Evolutionary conservation across 257 asterid species (phyloP).

Genomic region (Penstemon eatonii): DNA sequence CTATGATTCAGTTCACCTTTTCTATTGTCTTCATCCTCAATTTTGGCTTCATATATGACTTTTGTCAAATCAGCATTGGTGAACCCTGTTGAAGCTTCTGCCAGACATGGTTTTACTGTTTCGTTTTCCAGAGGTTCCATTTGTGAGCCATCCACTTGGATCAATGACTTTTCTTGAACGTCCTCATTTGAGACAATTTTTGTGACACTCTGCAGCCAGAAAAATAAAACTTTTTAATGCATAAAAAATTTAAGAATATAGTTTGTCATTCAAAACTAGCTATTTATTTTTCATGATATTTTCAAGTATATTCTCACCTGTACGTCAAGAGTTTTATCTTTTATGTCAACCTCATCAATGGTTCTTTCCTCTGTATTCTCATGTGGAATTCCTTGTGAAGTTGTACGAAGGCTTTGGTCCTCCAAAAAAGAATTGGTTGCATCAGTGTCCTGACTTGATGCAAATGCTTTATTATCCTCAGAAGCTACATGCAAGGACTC

Average conservation of each 20-base stretch:
- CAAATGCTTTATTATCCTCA: constrained; percentile 4
- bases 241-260: not conserved
- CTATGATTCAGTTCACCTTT: not conserved
- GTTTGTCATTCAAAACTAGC: not conserved
- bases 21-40: constrained; percentile 15
- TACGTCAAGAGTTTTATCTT: constrained; percentile 2
- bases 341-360: not conserved
- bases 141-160: constrained; percentile 2
- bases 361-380: not conserved
- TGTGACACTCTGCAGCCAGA: constrained; percentile 15
- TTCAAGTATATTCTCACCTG: constrained; percentile 13
- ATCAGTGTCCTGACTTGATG: not conserved
- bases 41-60: not conserved
- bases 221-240: not conserved
- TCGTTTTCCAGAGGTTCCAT: not conserved
- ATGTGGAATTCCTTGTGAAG: not conserved
- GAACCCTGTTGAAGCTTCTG: not conserved
- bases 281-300: not conserved
- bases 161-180: constrained; percentile 1
- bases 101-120: not conserved
- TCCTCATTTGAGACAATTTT: not conserved
- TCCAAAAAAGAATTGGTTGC: not conserved
- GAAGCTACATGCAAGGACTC: constrained; percentile 7
- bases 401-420: not conserved
- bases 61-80: constrained; percentile 1